Evolutionary conservation across 2,329 filamentous ascomycete species (phyloP).

Genomic region (Ophidiomyces ophidiicola): DNA sequence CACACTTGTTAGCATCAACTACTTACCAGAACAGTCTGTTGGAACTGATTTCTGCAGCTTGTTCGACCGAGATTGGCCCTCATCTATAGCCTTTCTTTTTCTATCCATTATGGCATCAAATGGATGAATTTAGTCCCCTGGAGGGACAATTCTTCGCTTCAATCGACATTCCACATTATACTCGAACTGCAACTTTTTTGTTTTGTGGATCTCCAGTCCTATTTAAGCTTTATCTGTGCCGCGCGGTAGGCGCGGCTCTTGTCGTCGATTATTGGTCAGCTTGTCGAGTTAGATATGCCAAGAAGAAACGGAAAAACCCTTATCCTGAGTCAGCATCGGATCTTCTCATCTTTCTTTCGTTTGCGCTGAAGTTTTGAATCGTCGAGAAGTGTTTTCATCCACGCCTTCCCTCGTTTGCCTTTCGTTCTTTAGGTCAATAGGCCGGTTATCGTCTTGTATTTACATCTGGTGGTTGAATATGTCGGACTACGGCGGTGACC

Average conservation of each 20-base stretch:
- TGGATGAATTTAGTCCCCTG: not conserved
- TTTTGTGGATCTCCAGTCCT: slow-evolving; percentile 9
- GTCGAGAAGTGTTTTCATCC: too few relatives aligned
- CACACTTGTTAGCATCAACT: not conserved
- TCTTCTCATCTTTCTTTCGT: too few relatives aligned
- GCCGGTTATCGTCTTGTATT: too few relatives aligned
- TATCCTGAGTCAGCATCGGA: too few relatives aligned
- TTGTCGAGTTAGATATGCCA: slow-evolving; percentile 2
- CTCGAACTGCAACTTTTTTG: not conserved
- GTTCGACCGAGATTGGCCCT: slow-evolving; percentile 22
- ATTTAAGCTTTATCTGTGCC: slow-evolving; percentile 10
- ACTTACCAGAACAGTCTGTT: slow-evolving; percentile 22
- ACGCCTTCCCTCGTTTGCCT: too few relatives aligned
- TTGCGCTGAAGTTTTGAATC: too few relatives aligned
- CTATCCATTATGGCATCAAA: slow-evolving; percentile 21
- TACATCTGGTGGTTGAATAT: slow-evolving; percentile 34
- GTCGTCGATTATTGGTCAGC: not conserved
- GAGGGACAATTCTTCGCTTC: too few relatives aligned
- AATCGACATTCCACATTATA: too few relatives aligned
- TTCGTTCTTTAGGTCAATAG: too few relatives aligned
- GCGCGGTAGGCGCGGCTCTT: not conserved
- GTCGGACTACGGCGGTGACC: slow-evolving; percentile 62
- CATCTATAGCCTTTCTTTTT: slow-evolving; percentile 27
- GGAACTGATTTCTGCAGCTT: slow-evolving; percentile 22
- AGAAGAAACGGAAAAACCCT: slow-evolving; percentile 1